These are phyloP conservation scores for Fusarium siculi DNA, from an alignment of 2,329 filamentous ascomycete species.

Conservation along the genomic window DNA sequence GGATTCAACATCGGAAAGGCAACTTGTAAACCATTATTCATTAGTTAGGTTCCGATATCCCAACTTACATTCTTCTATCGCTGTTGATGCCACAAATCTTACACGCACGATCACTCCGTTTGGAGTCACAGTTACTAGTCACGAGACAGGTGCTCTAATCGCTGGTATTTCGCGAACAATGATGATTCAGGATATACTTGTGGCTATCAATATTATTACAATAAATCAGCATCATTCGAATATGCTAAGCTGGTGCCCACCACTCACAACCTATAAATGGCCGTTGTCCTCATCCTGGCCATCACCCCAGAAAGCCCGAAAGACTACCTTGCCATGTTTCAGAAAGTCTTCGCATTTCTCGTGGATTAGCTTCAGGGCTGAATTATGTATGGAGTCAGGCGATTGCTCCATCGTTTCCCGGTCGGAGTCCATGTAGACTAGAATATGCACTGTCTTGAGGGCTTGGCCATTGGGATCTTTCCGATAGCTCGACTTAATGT, in stretches of 20 bases:
- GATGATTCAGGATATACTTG: background rate
- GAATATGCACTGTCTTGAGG: background rate
- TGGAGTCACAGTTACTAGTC: no score
- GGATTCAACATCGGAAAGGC: background rate
- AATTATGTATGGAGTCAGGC: background rate
- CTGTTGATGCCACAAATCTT: background rate
- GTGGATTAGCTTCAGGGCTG: background rate
- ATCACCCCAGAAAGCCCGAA: background rate
- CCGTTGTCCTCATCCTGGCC: background rate
- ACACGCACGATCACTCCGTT: background rate
- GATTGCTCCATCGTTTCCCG: background rate
- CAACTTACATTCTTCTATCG: background rate
- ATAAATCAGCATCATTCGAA: rapidly evolving
- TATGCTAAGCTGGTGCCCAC: no score
- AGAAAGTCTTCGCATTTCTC: background rate
- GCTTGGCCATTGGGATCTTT: background rate
- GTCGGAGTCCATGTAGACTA: background rate
- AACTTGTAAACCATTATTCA: background rate
- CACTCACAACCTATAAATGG: background rate
- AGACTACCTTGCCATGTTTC: background rate
- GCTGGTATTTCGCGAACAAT: background rate
- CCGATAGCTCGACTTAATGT: background rate
- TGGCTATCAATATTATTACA: background rate
- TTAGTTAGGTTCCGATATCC: background rate
- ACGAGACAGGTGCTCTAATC: background rate